Base-by-base conservation (phyloP, 306 rosid genomes). In the Cicer arietinum region DNA sequence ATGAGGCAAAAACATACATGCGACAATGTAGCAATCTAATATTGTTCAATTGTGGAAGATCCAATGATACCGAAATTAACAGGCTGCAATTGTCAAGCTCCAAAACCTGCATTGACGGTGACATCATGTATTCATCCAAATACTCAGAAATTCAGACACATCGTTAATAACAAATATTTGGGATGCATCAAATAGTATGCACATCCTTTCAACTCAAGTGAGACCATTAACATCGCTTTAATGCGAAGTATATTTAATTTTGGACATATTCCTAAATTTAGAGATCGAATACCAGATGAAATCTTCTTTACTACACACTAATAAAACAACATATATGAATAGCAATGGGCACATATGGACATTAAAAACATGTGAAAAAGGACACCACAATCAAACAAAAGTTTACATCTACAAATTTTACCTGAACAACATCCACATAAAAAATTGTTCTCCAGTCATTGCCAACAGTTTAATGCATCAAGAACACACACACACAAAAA, bases 11-110 rank as follows among this genome's bases (percentile, higher is more conserved):
- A 16, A 71, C 89, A 44, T 89, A 95, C 99, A 92, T 95, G 89
- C 99, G 98, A 81, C 99, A 95, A 82, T 95, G 95, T 44, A 90
- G 97, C 77, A 95, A 80, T 84, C 99, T 90, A 76, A 95, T 92
- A 86, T 69, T 88, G 83, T 80, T 91, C 84, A 95, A 81, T 30
- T 85, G 89, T 1, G 93, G 93, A 69, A 95, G 99, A 58, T 90
- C 97, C 87, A 95, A 79, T 14, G 87, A 83, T 30, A 95, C 99
- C 40, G 98, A 89, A 51, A 96, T 84, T 87, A 95, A 84, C 17
- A 95, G 86, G 83, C 85, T 81, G 86, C 99, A 95, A 85, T 90
- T 95, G 78, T 95, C 96, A 79, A 95, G 98, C 89, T 90, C 99
- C 93, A 95, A 86, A 83, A 88, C 96, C 99, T 95, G 89, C 83